Evolutionary conservation across 225 moss, liverwort and hornwort genomes (phyloP).

Genomic region (Antitrichia curtipendula): DNA sequence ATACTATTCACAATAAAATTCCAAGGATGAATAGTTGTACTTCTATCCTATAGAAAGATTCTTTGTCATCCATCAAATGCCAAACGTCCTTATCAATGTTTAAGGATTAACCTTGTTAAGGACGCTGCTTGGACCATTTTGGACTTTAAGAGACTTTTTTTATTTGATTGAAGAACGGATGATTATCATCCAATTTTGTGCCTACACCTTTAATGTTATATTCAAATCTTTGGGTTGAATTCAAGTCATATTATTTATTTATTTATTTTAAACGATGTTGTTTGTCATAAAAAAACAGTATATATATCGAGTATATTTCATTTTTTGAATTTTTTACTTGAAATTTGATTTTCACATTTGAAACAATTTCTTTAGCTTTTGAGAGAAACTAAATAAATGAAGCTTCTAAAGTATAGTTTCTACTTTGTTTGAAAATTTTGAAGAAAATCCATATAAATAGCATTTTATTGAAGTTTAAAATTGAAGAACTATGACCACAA

Average conservation of each 20-base stretch:
- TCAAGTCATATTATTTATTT: neutral
- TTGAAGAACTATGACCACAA: neutral
- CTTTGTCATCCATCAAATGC: too few relatives aligned
- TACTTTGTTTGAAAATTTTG: accelerated
- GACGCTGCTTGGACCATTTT: too few relatives aligned
- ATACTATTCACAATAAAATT: too few relatives aligned
- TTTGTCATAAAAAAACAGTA: neutral
- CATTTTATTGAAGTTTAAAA: neutral
- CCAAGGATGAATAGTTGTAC: too few relatives aligned
- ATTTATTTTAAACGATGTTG: accelerated
- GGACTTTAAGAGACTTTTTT: neutral
- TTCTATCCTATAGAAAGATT: too few relatives aligned
- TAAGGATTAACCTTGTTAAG: too few relatives aligned
- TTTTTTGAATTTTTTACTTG: accelerated
- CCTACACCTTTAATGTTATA: neutral
- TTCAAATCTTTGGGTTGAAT: too few relatives aligned
- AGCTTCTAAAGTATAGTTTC: neutral
- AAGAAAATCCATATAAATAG: neutral
- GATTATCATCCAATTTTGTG: neutral
- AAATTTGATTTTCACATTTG: neutral
- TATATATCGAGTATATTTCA: accelerated
- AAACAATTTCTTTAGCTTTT: neutral
- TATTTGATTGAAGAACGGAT: neutral
- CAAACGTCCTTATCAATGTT: too few relatives aligned
- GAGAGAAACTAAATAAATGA: accelerated